Evolutionary conservation across 164 flowering plant genomes (phyloP).

Genomic region (Macadamia integrifolia): DNA sequence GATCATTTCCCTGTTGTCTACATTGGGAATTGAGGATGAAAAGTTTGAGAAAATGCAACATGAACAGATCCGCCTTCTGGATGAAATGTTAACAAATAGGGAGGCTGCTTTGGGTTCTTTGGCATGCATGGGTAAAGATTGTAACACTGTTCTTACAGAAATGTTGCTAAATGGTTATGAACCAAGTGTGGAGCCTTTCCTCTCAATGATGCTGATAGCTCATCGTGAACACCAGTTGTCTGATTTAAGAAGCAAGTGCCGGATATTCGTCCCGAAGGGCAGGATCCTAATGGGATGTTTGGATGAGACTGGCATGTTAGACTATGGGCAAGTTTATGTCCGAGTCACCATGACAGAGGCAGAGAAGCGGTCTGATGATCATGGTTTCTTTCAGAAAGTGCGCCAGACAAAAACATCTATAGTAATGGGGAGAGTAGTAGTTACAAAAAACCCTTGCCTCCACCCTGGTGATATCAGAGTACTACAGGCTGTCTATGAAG

Average conservation of each 20-base stretch:
- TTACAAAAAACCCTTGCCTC: conserved; percentile 94
- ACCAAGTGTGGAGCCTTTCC: conserved; percentile 75
- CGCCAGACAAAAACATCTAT: conserved; percentile 51
- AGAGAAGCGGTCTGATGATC: conserved; percentile 35
- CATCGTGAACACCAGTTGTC: conserved; percentile 51
- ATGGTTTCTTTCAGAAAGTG: conserved; percentile 41
- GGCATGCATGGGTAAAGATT: conserved; percentile 38
- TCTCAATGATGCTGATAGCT: conserved; percentile 74
- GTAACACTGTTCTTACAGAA: conserved; percentile 30
- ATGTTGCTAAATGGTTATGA: conserved; percentile 79
- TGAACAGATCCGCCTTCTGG: conserved; percentile 46
- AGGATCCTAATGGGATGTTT: conserved; percentile 78
- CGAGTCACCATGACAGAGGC: conserved; percentile 56
- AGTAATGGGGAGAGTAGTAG: conserved; percentile 70
- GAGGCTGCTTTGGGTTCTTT: conserved; percentile 62
- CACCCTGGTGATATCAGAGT: conserved; percentile 97
- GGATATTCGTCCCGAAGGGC: conserved; percentile 79
- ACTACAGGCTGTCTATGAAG: conserved; percentile 70
- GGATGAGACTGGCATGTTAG: conserved; percentile 73
- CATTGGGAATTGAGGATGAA: conserved; percentile 74
- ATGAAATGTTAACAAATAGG: conserved; percentile 47
- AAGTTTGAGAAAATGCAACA: conserved; percentile 48
- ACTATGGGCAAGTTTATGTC: conserved; percentile 80
- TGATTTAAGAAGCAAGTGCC: conserved; percentile 64
- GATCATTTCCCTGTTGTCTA: conserved; percentile 69